These are phyloP conservation scores for Kwoniella bestiolae DNA, from an alignment of 768 basidiomycete genomes.

Conservation along the genomic window DNA sequence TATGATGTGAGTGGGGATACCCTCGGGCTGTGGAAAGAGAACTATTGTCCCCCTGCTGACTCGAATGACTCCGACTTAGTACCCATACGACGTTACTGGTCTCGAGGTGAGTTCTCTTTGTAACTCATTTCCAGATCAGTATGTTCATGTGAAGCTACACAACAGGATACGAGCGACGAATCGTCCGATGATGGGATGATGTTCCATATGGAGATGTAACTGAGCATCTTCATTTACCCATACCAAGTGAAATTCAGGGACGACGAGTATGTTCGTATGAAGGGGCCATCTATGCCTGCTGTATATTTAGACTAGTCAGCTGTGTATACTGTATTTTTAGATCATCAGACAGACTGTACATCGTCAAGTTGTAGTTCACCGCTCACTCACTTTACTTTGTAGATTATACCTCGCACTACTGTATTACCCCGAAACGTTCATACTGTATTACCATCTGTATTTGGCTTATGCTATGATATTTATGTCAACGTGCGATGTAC, in stretches of 20 bases:
- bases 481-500: no score
- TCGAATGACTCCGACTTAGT: no score
- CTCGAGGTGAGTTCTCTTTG: constrained; percentile 23
- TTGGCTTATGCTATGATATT: not conserved
- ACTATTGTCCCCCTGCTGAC: no score
- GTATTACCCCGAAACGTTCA: not conserved
- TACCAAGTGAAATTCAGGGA: no score
- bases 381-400: no score
- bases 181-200: constrained; percentile 24
- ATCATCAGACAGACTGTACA: not conserved
- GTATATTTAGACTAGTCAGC: not conserved
- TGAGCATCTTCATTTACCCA: not conserved
- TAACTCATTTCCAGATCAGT: not conserved
- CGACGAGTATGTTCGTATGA: no score
- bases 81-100: constrained; percentile 33
- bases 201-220: constrained; percentile 17
- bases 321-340: not conserved
- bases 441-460: not conserved
- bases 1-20: constrained; percentile 38
- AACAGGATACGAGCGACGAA: constrained; percentile 4
- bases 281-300: no score
- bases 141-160: not conserved
- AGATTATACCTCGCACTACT: not conserved
- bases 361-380: not conserved
- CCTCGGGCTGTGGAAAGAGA: no score